A percentile compares a stretch with the other conserved stretches of the same genome.
Conservation (phyloP, 805 yeast genomes). For the Wickerhamomyces canadensis region DNA sequence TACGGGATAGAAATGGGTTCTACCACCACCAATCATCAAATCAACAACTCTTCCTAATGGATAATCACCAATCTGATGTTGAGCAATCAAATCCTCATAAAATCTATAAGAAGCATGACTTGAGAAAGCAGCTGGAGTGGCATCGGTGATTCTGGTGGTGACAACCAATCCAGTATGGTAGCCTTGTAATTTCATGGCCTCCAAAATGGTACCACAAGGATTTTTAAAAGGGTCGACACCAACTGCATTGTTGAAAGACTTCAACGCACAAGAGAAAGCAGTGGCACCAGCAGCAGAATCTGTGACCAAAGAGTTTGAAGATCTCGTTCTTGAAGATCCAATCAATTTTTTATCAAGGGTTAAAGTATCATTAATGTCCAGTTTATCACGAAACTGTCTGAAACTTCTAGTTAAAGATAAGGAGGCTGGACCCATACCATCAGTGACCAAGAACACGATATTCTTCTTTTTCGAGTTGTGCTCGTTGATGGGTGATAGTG, state of each 20-base stretch:
- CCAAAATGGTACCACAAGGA: conserved; percentile 89
- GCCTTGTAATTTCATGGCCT: conserved; percentile 79
- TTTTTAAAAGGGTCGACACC: conserved; percentile 63
- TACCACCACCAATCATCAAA: conserved; percentile 86
- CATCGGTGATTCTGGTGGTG: conserved; percentile 89
- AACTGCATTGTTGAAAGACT: conserved; percentile 86
- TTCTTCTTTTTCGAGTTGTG: conserved; percentile 46
- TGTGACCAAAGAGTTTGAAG: conserved; percentile 71
- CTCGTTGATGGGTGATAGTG: too few relatives aligned
- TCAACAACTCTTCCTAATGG: conserved; percentile 78
- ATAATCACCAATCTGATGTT: conserved; percentile 78
- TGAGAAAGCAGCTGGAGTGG: conserved; percentile 89
- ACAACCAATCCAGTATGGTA: conserved; percentile 86
- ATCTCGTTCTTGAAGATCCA: conserved; percentile 83
- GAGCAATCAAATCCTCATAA: conserved; percentile 82
- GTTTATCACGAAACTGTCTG: conserved; percentile 52
- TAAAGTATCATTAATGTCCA: conserved; percentile 51
- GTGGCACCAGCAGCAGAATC: conserved; percentile 98
- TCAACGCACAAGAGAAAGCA: conserved; percentile 80
- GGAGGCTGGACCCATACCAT: conserved; percentile 95
- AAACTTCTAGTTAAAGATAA: conserved; percentile 74
- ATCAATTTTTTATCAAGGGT: conserved; percentile 63
- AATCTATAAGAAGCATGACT: conserved; percentile 71
- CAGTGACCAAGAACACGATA: conserved; percentile 83
- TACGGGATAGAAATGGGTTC: conserved; percentile 70